Conservation (phyloP, 2,329 filamentous ascomycete genomes). For the Curvularia sp. region DNA sequence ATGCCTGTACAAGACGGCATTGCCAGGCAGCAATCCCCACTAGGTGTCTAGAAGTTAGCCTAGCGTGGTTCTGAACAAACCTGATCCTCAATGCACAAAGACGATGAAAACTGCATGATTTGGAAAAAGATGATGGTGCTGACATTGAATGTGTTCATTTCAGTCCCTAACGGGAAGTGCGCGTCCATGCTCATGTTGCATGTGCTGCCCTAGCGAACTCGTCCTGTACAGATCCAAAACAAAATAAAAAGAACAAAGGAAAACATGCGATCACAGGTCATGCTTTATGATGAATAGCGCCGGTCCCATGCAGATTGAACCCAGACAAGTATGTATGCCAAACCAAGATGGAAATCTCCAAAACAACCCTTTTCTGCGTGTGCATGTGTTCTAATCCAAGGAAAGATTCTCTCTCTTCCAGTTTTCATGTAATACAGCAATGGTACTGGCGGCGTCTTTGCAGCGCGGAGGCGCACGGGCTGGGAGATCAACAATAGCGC, state of each 20-base stretch:
- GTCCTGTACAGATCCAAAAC: not conserved
- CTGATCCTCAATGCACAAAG: not conserved
- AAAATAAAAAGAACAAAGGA: not conserved
- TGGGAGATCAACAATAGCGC: slow-evolving; percentile 78
- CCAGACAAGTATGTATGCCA: not conserved
- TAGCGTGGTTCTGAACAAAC: not conserved
- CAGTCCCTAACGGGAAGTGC: not conserved
- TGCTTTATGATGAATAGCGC: not conserved
- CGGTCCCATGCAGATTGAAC: not conserved
- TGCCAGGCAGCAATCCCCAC: not conserved
- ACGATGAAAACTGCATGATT: not conserved
- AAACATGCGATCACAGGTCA: not conserved
- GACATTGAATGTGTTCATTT: not conserved
- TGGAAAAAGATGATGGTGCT: not conserved
- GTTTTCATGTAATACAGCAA: slow-evolving; percentile 40
- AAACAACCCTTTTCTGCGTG: not conserved
- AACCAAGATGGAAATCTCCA: not conserved
- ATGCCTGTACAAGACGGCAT: not conserved
- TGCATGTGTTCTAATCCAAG: slow-evolving; percentile 17
- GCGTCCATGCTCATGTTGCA: not conserved
- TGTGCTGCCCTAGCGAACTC: not conserved
- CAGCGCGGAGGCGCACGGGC: slow-evolving; percentile 39
- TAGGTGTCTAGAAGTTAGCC: not conserved
- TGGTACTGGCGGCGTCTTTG: slow-evolving; percentile 38
- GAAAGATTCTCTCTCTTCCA: slow-evolving; percentile 42